phyloP scores from a whole-genome alignment of 2,329 filamentous ascomycete species.

The Penicillium sp. region DNA sequence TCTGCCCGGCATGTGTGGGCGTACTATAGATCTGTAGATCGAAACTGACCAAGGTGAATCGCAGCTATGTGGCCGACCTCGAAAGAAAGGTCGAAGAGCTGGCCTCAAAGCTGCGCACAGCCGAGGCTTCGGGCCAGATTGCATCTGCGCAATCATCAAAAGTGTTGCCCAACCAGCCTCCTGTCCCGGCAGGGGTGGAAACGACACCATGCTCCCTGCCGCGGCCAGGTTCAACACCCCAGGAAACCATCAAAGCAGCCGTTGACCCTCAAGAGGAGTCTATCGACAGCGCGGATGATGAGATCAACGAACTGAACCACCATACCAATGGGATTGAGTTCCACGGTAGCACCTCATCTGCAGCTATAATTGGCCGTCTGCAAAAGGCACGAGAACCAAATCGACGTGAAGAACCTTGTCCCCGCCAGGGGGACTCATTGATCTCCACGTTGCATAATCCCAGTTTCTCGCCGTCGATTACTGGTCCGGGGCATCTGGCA shows the following conservation, averaged over 20 bases:
- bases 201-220: constrained; percentile 28
- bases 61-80: constrained; percentile 38
- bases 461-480: constrained; percentile 39
- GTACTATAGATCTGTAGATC: background rate
- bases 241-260: constrained; percentile 13
- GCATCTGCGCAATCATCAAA: constrained; percentile 14
- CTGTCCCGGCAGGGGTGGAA: constrained; percentile 11
- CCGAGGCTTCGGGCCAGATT: constrained; percentile 20
- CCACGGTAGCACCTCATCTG: constrained; percentile 49
- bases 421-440: constrained; percentile 34
- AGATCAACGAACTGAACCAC: constrained; percentile 46
- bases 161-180: constrained; percentile 5
- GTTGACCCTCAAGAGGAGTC: constrained; percentile 24
- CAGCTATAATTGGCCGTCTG: constrained; percentile 46
- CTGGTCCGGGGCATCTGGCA: constrained; percentile 20
- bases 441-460: constrained; percentile 49
- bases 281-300: constrained; percentile 32
- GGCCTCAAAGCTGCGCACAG: constrained; percentile 24
- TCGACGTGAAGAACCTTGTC: constrained; percentile 14
- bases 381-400: constrained; percentile 32
- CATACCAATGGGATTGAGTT: constrained; percentile 50
- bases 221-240: constrained; percentile 19
- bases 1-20: too few relatives aligned
- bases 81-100: constrained; percentile 36
- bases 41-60: constrained; percentile 5